A percentile compares a stretch with the other conserved stretches of the same genome.
Evolutionary conservation across 2,329 filamentous ascomycete species (phyloP).

Genomic region (Talaromyces sp.): DNA sequence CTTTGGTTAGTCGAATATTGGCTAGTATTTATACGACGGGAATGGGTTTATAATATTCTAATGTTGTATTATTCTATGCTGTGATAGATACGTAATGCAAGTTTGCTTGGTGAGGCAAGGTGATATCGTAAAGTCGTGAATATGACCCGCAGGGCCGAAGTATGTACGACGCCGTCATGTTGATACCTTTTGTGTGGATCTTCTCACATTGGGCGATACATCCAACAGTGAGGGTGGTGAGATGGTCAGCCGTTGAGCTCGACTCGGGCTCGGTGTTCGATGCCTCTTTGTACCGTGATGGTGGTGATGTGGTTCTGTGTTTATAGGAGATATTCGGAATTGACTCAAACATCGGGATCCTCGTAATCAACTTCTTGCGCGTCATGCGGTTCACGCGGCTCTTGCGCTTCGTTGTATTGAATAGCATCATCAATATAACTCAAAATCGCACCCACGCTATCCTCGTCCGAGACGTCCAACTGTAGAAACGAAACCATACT

Average conservation of each 20-base stretch:
- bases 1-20: too few species aligned
- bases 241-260: background rate
- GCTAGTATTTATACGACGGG: background rate
- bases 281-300: background rate
- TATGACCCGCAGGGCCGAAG: conserved; percentile 2
- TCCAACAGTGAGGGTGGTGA: background rate
- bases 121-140: background rate
- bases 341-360: conserved; percentile 34
- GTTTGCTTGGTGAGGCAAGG: background rate
- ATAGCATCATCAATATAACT: conserved; percentile 95
- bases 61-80: background rate
- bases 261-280: background rate
- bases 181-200: background rate
- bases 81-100: background rate
- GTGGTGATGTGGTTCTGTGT: background rate
- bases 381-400: conserved; percentile 77
- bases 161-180: background rate
- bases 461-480: conserved; percentile 84
- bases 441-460: conserved; percentile 79
- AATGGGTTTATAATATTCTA: background rate
- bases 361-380: conserved; percentile 56
- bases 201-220: background rate
- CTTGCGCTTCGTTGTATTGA: conserved; percentile 89
- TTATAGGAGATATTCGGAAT: background rate
- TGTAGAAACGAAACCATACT: conserved; percentile 96